Base-by-base conservation (phyloP, 768 basidiomycete species). In the Pulveroboletus frians region DNA sequence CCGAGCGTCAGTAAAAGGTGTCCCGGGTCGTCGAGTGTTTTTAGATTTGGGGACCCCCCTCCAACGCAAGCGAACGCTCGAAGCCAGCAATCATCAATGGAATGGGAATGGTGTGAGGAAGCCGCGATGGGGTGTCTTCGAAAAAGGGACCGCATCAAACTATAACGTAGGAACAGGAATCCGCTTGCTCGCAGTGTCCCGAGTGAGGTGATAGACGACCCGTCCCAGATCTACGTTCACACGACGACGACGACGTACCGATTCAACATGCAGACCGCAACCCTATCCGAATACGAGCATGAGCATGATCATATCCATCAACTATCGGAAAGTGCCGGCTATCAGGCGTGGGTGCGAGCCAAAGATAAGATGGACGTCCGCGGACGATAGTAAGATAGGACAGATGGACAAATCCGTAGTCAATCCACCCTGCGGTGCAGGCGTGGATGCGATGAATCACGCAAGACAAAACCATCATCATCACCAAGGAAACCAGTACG, bases 221-320 rank as follows among this genome's bases (percentile, higher is more conserved):
- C 56, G 30, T 29, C 51, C 63, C 52, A 51, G 46, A 59, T 55
- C 49, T 36, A 35, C 46, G 48, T 36, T 50, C 43, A 46, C 47
- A 46, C 50, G 46, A 47, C 51, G 50, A 53, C 26, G 31, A 52
- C 52, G 40, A 73, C 77, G 75, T 66, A 84, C 85, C 65, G 69
- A 51, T 45, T 85, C 80, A 61, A 76, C 77, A 66, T 88, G 86
- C 50, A 59, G 58, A 9, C 86, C 86, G 53, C 86, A 88, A 43
- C 86, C 86, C 86, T 88, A 71, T 56, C 36, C 34, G 43, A 53
- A 20, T 1, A 9, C 39, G 43, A 43, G 23, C 21, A 21, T 59
- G 29, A 58, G 49, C 47, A 54, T 31, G 4, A 44, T 30, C 39
- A 41, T 26, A 37, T 21, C 37, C 26, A 32, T 50, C 39, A 13